Evolutionary conservation across 1,284 basidiomycete genomes (phyloP), one percentile per base, ranked within the genome.

Genomic region (Phaffia rhodozyma): DNA sequence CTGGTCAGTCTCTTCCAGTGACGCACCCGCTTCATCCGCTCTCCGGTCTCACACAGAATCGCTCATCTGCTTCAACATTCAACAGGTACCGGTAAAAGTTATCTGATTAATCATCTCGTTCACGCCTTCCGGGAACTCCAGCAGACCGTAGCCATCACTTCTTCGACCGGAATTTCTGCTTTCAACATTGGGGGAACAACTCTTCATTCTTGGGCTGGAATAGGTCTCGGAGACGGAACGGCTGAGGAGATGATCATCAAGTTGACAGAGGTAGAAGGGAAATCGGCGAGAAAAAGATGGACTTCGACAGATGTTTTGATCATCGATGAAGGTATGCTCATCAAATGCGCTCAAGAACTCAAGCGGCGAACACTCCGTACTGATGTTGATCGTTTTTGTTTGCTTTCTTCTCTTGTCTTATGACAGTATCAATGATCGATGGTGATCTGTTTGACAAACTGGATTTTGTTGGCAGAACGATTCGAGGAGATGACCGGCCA

Each of bases 151-250:
- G 91, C 86, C 3, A 83, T 96, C 60, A 96, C 91, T 1, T 92
- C 92, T 6, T 89, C 89, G 11, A 85, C 84, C 0, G 92, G 92
- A 43, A 93, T 97, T 67, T 93, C 94, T 1, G 89, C 89, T 0
- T 87, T 91, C 71, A 96, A 97, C 71, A 91, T 97, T 64, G 91
- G 91, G 6, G 93, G 94, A 29, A 83, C 86, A 29, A 97, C 93
- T 0, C 79, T 97, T n/a, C 93, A 97, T 74, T 94, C 91, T 2
- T 98, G 93, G 78, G 85, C 88, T 2, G 81, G 93, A 0, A 86
- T 94, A 61, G 92, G 91, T 0, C 77, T 97, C 0, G 94, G 89
- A 0, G 78, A 83, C 16, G 91, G 91, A 63, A 69, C 75, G 1
- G 81, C 82, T 1, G 79, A 86, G 38, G 78, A 56, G 38, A 29